Conservation (phyloP, 2,329 filamentous ascomycete genomes). For the Cordyceps farinosa region DNA sequence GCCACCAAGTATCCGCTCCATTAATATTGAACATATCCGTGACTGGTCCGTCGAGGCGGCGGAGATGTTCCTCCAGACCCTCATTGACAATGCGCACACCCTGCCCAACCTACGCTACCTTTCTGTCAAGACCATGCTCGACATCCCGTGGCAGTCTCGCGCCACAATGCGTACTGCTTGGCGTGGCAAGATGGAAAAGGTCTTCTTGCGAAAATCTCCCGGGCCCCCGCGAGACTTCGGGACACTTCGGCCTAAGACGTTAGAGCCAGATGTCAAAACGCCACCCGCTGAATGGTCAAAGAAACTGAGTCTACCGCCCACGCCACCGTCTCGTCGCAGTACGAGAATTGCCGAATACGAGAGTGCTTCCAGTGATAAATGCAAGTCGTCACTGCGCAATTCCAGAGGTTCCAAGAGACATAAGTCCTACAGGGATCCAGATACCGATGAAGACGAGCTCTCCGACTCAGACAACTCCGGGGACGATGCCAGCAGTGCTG, state of each 20-base stretch:
- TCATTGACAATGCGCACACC: constrained; percentile 66
- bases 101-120: constrained; percentile 67
- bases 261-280: constrained; percentile 13
- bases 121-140: constrained; percentile 71
- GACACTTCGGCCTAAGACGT: constrained; percentile 24
- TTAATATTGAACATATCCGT: constrained; percentile 75
- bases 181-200: constrained; percentile 64
- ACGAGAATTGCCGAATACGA: constrained; percentile 32
- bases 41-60: constrained; percentile 69
- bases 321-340: constrained; percentile 35
- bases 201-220: constrained; percentile 55
- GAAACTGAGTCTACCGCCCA: constrained; percentile 21
- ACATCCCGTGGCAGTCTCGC: constrained; percentile 77
- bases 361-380: constrained; percentile 20
- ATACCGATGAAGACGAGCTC: constrained; percentile 43
- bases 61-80: constrained; percentile 72
- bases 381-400: constrained; percentile 10
- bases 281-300: background rate
- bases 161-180: constrained; percentile 76
- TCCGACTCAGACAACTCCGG: constrained; percentile 23
- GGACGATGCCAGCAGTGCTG: constrained; percentile 16
- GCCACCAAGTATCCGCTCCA: constrained; percentile 65
- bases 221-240: constrained; percentile 35
- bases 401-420: constrained; percentile 4
- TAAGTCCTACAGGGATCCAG: constrained; percentile 42